Evolutionary conservation across 2,329 filamentous ascomycete genomes (phyloP).

Genomic region (Clarireedia hainanense): DNA sequence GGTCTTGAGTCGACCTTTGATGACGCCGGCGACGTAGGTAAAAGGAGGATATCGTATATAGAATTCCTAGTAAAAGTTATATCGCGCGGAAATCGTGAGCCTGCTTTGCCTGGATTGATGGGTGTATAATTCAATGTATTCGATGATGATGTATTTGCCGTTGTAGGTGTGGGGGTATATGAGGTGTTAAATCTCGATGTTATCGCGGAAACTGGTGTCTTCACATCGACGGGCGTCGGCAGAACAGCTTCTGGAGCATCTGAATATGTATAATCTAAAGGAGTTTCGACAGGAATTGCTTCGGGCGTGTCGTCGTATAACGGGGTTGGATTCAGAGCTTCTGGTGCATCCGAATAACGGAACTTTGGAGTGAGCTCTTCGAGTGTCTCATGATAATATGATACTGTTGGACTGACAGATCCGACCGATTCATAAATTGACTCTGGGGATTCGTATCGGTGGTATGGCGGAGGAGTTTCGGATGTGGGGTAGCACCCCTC

Average conservation of each 20-base stretch:
- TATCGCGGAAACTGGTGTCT: slow-evolving; percentile 6
- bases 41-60: slow-evolving; percentile 18
- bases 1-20: slow-evolving; percentile 18
- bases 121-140: background rate
- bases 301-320: slow-evolving; percentile 3
- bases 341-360: slow-evolving; percentile 5
- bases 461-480: slow-evolving; percentile 8
- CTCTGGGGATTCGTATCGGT: slow-evolving; percentile 7
- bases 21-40: slow-evolving; percentile 18
- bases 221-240: background rate
- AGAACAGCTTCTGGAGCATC: slow-evolving; percentile 9
- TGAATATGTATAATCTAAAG: slow-evolving; percentile 9
- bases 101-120: slow-evolving; percentile 12
- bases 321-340: background rate
- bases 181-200: slow-evolving; percentile 7
- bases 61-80: slow-evolving; percentile 21
- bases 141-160: background rate
- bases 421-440: slow-evolving; percentile 8
- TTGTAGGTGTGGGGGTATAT: background rate
- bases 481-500: slow-evolving; percentile 14
- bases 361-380: slow-evolving; percentile 9
- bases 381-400: slow-evolving; percentile 9
- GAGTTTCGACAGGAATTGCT: background rate
- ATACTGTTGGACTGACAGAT: slow-evolving; percentile 7
- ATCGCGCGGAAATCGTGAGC: slow-evolving; percentile 18